Evolutionary conservation across 495 filamentous ascomycete species (phyloP), one percentile per base, ranked within the genome.

Genomic region (Aspergillus panamensis): DNA sequence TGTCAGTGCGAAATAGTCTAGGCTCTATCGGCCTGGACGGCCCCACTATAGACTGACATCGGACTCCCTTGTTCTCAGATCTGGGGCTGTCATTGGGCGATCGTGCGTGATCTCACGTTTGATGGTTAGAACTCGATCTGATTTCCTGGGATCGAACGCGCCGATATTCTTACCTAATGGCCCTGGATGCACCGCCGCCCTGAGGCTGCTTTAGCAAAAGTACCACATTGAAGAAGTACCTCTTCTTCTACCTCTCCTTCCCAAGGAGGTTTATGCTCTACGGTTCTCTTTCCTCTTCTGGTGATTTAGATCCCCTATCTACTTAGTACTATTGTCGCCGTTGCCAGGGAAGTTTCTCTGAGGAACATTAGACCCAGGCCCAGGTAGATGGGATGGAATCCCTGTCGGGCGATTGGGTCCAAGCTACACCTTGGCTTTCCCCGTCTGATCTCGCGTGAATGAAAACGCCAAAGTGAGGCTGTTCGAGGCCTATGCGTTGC

Each of bases 331-430:
- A 31, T 52, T 29, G 30, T 48, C 12, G 31, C 42, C 45, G 44
- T 48, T 56, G 47, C 42, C 35, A 40, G 55, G 53, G 55, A 29
- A 56, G 40, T 31, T 48, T 39, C 17, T 51, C 14, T 31, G 51
- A 53, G 29, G 51, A 47, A 53, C 48, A 30, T 32, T 20, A 42
- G 17, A 44, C 56, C 49, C 14, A 42, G 37, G 31, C 40, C 59
- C 59, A 57, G 55, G 48, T 56, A 32, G 13, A 65, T 56, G 58
- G 62, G 56, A 51, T 57, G 31, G 43, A 35, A 50, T 57, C 59
- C 59, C 37, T 53, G 62, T 20, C 21, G 8, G 14, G 21, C 13
- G 31, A 20, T 8, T 8, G 25, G 37, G 37, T 17, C 55, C 8
- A 45, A 45, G 55, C 35, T 14, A 51, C 10, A 17, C 33, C 50